Percentiles rank a stretch among this genome's conserved stretches.
Evolutionary conservation across 306 rosid species (phyloP).

Genomic region (Clitoria ternatea): DNA sequence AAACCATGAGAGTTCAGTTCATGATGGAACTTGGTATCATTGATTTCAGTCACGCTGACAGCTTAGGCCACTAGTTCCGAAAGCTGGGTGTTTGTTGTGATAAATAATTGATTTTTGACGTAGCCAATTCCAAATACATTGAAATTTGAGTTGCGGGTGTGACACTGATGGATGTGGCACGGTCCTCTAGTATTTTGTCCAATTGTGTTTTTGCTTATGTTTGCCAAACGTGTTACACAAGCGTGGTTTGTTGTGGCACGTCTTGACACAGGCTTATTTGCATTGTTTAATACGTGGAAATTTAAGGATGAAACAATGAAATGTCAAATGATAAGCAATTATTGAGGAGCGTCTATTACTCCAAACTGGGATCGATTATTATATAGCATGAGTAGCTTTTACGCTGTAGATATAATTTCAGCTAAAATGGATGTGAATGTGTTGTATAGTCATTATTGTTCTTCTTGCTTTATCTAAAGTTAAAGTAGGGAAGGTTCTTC

Average conservation of each 20-base stretch:
- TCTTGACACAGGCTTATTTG: background rate
- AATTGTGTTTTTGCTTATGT: background rate
- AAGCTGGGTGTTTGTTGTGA: conserved; percentile 1
- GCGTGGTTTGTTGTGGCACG: background rate
- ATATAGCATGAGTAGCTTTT: no score
- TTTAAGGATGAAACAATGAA: no score
- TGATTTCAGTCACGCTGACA: background rate
- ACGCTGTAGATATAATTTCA: no score
- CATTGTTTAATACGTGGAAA: background rate
- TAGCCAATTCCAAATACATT: background rate
- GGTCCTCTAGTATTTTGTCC: background rate
- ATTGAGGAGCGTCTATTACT: no score
- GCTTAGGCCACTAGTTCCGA: background rate
- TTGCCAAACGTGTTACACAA: background rate
- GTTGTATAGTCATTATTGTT: no score
- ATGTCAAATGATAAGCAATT: no score
- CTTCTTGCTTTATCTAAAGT: no score
- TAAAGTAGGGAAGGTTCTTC: no score
- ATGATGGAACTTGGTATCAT: background rate
- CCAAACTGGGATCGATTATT: no score
- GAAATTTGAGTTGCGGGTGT: background rate
- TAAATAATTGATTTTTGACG: conserved; percentile 13
- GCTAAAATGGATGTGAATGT: no score
- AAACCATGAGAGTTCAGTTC: background rate
- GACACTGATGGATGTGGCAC: background rate